phyloP scores from a whole-genome alignment of 345 rosid species.

The Populus alba region DNA sequence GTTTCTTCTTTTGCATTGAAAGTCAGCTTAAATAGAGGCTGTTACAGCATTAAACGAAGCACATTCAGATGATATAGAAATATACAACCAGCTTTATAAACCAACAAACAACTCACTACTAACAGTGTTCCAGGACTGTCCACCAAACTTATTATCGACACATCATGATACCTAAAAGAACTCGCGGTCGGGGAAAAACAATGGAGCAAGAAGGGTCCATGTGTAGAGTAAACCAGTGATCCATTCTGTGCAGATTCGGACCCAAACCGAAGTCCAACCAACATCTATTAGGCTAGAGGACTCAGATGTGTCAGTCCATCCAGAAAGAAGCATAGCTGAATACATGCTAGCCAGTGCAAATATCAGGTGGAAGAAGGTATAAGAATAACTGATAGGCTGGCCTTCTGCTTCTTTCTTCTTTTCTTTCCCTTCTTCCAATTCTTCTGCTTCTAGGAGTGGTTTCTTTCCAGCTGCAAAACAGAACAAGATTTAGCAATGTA shows the following conservation, averaged over 20 bases:
- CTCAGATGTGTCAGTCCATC: slow-evolving; percentile 81
- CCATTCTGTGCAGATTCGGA: slow-evolving; percentile 87
- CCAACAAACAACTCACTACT: too few species aligned
- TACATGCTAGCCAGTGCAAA: slow-evolving; percentile 98
- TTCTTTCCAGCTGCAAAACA: slow-evolving; percentile 52
- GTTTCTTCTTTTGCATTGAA: too few species aligned
- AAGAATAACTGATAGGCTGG: slow-evolving; percentile 76
- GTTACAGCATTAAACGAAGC: too few species aligned
- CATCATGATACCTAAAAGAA: slow-evolving; percentile 41
- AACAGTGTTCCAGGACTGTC: background rate
- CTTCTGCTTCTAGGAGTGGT: slow-evolving; percentile 64
- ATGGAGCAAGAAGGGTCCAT: slow-evolving; percentile 77
- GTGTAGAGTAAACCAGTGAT: slow-evolving; percentile 66
- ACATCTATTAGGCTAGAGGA: slow-evolving; percentile 75
- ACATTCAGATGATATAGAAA: too few species aligned
- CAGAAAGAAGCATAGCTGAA: slow-evolving; percentile 93
- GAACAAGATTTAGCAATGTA: slow-evolving; percentile 8
- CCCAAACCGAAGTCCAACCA: slow-evolving; percentile 99
- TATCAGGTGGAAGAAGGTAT: slow-evolving; percentile 85
- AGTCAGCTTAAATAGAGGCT: too few species aligned
- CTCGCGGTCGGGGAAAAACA: slow-evolving; percentile 63
- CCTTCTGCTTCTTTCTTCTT: slow-evolving; percentile 53
- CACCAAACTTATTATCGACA: too few species aligned
- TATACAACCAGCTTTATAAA: too few species aligned
- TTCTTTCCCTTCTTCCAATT: slow-evolving; percentile 64